Base-by-base conservation (phyloP, 108 stramenopile species). In the Cyclotella choctawhatcheeana region DNA sequence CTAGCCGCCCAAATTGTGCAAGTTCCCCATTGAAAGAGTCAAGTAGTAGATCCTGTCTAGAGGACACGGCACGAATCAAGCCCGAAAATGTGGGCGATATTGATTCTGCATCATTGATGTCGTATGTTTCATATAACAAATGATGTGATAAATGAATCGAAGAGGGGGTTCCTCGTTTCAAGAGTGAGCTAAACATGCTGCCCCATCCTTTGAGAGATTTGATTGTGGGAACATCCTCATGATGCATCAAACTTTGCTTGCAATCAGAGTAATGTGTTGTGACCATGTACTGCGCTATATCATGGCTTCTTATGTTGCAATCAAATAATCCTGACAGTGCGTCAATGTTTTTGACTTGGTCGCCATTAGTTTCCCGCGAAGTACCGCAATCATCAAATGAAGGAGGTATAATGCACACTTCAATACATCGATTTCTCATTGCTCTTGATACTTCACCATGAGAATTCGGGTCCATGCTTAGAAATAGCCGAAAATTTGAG, bases 381-480 rank as follows among this genome's bases (percentile, higher is more conserved):
- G 21, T 43, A 40, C 32, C 30, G n/a, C n/a, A n/a, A 47, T 67
- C 34, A 44, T 22, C 58, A 37, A 61, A 32, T 44, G 25, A 21
- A 29, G 74, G 55, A 0, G 85, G 82, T 14, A 85, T 43, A 18
- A 95, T 62, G 34, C 73, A 85, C 5, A 99, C 68, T 85, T 99
- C 98, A 6, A 99, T 85, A 69, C 99, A 99, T 40, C 99, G 88
- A 81, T 99, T 99, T 48, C 99, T 81, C 99, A 99, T 99, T 17
- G 99, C 98, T 26, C 98, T 90, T 0, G 96, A 97, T 0, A 99
- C 86, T 76, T 99, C 99, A 17, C 98, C 95, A 50, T 84, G 93
- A 47, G 76, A 79, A 1, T 53, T 60, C 3, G 95, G 82, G 69
- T 99, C 91, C 87, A 97, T 94, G 16, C 92, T 84, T 17, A 99